These are phyloP conservation scores for Fermentozyma sake DNA, from an alignment of 1,139 yeast genomes.

Conservation along the genomic window DNA sequence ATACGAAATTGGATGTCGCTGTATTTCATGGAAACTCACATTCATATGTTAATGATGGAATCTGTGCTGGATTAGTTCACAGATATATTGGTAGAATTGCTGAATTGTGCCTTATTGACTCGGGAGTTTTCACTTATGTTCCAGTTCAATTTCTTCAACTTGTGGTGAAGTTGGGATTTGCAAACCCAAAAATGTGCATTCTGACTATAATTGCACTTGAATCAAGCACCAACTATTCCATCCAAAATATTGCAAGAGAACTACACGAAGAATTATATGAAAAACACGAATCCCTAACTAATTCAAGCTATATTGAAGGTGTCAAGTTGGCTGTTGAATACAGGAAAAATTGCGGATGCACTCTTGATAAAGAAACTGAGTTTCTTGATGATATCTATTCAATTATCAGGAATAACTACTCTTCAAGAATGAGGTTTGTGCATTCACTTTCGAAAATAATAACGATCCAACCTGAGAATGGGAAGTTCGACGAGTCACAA, in stretches of 20 bases:
- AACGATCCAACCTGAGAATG: too few species aligned
- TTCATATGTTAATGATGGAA: constrained; percentile 55
- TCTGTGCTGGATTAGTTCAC: constrained; percentile 69
- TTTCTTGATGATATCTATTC: constrained; percentile 33
- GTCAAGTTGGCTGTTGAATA: constrained; percentile 51
- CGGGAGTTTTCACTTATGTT: constrained; percentile 39
- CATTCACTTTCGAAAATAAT: constrained; percentile 22
- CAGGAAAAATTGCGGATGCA: constrained; percentile 21
- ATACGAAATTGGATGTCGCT: constrained; percentile 36
- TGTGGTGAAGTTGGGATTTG: constrained; percentile 61
- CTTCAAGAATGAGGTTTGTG: constrained; percentile 45
- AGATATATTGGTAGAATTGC: constrained; percentile 50
- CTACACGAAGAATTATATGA: constrained; percentile 55
- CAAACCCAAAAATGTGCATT: constrained; percentile 67
- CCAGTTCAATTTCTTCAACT: constrained; percentile 54
- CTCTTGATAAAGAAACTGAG: constrained; percentile 13
- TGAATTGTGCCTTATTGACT: constrained; percentile 43
- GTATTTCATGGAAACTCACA: constrained; percentile 51
- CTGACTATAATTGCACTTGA: constrained; percentile 70
- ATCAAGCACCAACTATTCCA: constrained; percentile 43
- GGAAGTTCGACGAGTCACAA: constrained; percentile 14
- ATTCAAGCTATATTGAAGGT: constrained; percentile 61
- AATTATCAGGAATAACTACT: constrained; percentile 38
- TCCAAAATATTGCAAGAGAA: constrained; percentile 45
- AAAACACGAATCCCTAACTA: constrained; percentile 68